Base-by-base conservation (phyloP, 345 rosid species). In the Rhizophora apiculata region DNA sequence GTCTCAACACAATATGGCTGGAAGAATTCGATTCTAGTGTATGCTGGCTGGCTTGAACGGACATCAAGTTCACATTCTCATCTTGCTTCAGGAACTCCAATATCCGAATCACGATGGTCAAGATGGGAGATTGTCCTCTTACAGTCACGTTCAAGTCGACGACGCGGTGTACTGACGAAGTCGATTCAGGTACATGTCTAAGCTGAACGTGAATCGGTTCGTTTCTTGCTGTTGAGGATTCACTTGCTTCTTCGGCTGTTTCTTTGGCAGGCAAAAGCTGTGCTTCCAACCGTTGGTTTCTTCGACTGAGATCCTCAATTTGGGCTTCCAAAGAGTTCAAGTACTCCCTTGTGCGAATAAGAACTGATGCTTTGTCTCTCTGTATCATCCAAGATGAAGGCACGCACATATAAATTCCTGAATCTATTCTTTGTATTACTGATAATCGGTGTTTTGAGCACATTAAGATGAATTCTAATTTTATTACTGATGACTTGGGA, bases 291-390 rank as follows among this genome's bases (percentile, higher is more conserved):
- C 74, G 66, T 43, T 73, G 72, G 68, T 81, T 91, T 77, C 68
- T 83, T 49, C 70, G 60, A 31, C 63, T 48, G 6, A 94, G 85
- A 63, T 86, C 86, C 21, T 73, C 79, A n/a, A 91, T 68, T 72
- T 88, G 90, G 6, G 69, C 74, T 69, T 72, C 84, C 79, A 94
- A 70, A 24, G 76, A 74, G 16, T 68, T 73, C 69, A 91, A 60
- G 70, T 83, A 70, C 36, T 91, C 95, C 75, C 86, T 84, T 30
- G 95, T 82, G 49, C 67, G 74, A 6, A 68, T 32, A 2, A 93
- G 92, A 64, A 93, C 73, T 6, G 97, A 84, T 19, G 89, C 90
- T 70, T 86, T 93, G 80, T 91, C 96, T 75, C 78, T 91, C 97
- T 89, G 74, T 48, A 55, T 13, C 30, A 64, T 56, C 21, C 29